Percentiles rank a stretch among this genome's conserved stretches.
phyloP scores from a whole-genome alignment of 2,329 filamentous ascomycete species.

The Epichloe festucae region DNA sequence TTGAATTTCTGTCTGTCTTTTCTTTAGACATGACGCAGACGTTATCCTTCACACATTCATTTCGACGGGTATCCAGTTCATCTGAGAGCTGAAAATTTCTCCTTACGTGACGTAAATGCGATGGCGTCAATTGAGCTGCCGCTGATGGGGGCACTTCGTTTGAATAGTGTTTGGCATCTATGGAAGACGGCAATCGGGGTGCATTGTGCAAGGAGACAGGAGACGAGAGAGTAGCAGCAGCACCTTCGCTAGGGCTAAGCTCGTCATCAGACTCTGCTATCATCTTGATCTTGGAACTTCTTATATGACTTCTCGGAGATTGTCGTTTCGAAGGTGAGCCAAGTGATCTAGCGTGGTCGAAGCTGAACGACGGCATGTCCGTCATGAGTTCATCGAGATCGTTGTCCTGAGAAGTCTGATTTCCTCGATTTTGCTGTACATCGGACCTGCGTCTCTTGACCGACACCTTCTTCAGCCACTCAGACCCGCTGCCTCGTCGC shows the following conservation, averaged over 20 bases:
- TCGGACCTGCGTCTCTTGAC: slow-evolving; percentile 17
- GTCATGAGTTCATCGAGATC: slow-evolving; percentile 10
- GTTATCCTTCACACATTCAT: neutral
- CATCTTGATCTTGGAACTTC: neutral
- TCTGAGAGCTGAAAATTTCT: neutral
- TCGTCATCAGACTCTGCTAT: slow-evolving; percentile 7
- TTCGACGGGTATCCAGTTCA: neutral
- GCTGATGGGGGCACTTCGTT: neutral
- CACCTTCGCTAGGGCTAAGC: slow-evolving; percentile 3
- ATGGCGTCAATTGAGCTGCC: slow-evolving; percentile 3
- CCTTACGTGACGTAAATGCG: neutral
- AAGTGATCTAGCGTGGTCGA: neutral
- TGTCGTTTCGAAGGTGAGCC: slow-evolving; percentile 7
- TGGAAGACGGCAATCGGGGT: neutral
- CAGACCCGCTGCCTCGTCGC: slow-evolving; percentile 14
- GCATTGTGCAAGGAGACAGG: slow-evolving; percentile 15
- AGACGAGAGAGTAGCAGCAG: slow-evolving; percentile 14
- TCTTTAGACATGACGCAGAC: neutral
- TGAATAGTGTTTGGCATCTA: neutral
- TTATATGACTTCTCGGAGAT: slow-evolving; percentile 6
- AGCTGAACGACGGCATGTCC: slow-evolving; percentile 2
- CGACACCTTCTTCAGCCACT: slow-evolving; percentile 20
- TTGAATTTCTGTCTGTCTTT: neutral
- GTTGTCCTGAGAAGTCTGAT: neutral
- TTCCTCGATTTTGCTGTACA: slow-evolving; percentile 1